A percentile compares a stretch with the other conserved stretches of the same genome.
phyloP scores from a whole-genome alignment of 2,329 filamentous ascomycete genomes.

The Talaromyces marneffei region DNA sequence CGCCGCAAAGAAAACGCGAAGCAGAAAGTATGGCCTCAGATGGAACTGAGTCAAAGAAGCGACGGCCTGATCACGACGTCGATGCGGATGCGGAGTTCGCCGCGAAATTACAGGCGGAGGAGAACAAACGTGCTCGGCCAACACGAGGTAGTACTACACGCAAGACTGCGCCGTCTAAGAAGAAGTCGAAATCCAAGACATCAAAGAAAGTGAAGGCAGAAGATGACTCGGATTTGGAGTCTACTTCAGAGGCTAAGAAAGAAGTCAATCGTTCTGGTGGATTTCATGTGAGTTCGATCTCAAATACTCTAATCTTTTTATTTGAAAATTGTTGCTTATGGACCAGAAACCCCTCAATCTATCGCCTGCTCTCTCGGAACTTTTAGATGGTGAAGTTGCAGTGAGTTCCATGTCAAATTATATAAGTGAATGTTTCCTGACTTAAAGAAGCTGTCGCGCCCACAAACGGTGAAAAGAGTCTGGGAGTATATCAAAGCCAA shows the following conservation, averaged over 20 bases:
- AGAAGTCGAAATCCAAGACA: constrained; percentile 53
- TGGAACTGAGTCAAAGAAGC: constrained; percentile 53
- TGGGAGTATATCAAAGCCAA: constrained; percentile 92
- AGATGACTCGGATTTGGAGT: constrained; percentile 73
- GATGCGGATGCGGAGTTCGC: constrained; percentile 85
- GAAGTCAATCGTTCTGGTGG: constrained; percentile 72
- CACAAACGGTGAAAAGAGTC: constrained; percentile 91
- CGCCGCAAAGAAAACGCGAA: constrained; percentile 37
- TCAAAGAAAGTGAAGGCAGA: constrained; percentile 66
- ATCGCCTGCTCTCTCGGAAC: constrained; percentile 40
- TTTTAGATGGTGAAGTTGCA: constrained; percentile 40
- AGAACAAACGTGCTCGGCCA: constrained; percentile 69
- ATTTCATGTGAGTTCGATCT: constrained; percentile 61
- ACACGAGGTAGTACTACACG: constrained; percentile 67
- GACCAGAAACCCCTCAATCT: constrained; percentile 44
- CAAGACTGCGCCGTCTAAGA: constrained; percentile 56
- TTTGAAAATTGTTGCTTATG: background rate
- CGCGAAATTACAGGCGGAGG: constrained; percentile 83
- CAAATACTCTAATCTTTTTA: background rate
- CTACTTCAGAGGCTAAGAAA: constrained; percentile 55
- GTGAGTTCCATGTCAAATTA: constrained; percentile 27
- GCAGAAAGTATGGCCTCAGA: constrained; percentile 38
- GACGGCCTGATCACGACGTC: constrained; percentile 54
- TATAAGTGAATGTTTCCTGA: background rate
- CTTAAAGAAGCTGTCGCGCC: constrained; percentile 67